phyloP scores from a whole-genome alignment of 768 basidiomycete species.

The Solioccasus polychromus region DNA sequence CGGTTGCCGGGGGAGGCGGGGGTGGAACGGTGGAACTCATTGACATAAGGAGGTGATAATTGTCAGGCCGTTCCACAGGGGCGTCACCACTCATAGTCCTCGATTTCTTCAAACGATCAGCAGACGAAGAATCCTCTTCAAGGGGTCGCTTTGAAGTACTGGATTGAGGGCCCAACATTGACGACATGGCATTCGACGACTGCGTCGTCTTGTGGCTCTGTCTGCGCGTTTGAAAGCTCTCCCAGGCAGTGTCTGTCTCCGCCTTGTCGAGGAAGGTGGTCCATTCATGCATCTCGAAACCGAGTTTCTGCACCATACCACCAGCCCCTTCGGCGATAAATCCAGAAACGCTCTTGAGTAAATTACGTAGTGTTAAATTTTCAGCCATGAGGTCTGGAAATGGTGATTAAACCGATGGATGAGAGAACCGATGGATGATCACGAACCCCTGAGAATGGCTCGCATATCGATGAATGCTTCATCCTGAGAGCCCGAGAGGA shows the following conservation, averaged over 20 bases:
- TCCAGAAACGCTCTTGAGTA: slow-evolving; percentile 69
- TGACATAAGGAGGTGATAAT: slow-evolving; percentile 57
- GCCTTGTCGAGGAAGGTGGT: slow-evolving; percentile 78
- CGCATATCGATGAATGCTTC: slow-evolving; percentile 82
- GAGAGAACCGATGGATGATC: not conserved
- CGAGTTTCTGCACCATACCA: slow-evolving; percentile 72
- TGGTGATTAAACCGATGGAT: slow-evolving; percentile 5
- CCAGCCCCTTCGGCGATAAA: slow-evolving; percentile 90
- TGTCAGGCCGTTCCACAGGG: slow-evolving; percentile 39
- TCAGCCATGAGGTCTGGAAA: slow-evolving; percentile 79
- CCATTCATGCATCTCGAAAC: slow-evolving; percentile 77
- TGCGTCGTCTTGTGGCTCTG: slow-evolving; percentile 28
- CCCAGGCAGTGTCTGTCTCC: slow-evolving; percentile 93
- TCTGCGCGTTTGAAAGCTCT: slow-evolving; percentile 79
- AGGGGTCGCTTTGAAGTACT: slow-evolving; percentile 21
- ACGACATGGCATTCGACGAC: slow-evolving; percentile 28
- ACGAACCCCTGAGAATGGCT: slow-evolving; percentile 71
- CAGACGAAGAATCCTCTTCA: slow-evolving; percentile 28
- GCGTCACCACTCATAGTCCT: slow-evolving; percentile 40
- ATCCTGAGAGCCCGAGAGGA: slow-evolving; percentile 89
- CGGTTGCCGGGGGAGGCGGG: slow-evolving; percentile 30
- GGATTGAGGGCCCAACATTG: slow-evolving; percentile 28
- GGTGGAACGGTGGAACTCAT: slow-evolving; percentile 44
- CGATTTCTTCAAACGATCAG: slow-evolving; percentile 48
- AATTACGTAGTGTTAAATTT: slow-evolving; percentile 78